These are phyloP conservation scores for Cercophora sp. DNA, from an alignment of 495 filamentous ascomycete species.

Conservation along the genomic window DNA sequence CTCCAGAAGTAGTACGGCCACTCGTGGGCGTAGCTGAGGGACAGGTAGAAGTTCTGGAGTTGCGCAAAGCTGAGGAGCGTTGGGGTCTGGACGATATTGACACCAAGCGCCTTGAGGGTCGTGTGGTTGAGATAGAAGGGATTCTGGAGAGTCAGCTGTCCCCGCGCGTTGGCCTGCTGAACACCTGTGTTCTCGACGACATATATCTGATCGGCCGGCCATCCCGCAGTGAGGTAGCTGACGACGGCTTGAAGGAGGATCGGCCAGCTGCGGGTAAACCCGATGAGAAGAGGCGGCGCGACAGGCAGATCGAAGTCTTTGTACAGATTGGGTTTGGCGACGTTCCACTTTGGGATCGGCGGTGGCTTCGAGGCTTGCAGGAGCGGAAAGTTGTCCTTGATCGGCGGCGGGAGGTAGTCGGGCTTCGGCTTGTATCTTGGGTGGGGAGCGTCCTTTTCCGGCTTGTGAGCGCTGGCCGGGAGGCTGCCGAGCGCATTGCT, in stretches of 20 bases:
- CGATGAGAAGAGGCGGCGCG: constrained; percentile 53
- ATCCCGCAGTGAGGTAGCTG: constrained; percentile 55
- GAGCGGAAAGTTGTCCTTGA: constrained; percentile 33
- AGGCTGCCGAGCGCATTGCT: neutral
- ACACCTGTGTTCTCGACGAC: constrained; percentile 61
- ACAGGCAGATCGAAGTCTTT: constrained; percentile 30
- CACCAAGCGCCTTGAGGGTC: constrained; percentile 45
- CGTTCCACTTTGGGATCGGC: constrained; percentile 40
- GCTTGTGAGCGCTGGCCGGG: neutral
- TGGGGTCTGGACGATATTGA: constrained; percentile 54
- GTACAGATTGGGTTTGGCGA: constrained; percentile 27
- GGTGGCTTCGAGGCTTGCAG: constrained; percentile 31
- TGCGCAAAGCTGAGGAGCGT: constrained; percentile 58
- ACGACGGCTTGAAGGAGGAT: constrained; percentile 56
- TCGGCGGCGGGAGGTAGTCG: constrained; percentile 32
- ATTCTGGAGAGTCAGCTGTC: constrained; percentile 50
- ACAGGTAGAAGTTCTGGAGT: constrained; percentile 57
- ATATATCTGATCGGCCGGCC: constrained; percentile 56
- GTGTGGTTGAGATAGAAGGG: constrained; percentile 58
- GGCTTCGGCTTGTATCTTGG: constrained; percentile 10
- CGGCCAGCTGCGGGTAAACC: constrained; percentile 56
- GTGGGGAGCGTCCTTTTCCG: neutral
- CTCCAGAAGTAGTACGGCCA: constrained; percentile 57
- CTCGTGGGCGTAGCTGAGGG: constrained; percentile 51
- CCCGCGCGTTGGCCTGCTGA: constrained; percentile 50